These are phyloP conservation scores for Synchytrium microbalum DNA, from an alignment of 371 early-diverging fungal genomes.

Conservation along the genomic window DNA sequence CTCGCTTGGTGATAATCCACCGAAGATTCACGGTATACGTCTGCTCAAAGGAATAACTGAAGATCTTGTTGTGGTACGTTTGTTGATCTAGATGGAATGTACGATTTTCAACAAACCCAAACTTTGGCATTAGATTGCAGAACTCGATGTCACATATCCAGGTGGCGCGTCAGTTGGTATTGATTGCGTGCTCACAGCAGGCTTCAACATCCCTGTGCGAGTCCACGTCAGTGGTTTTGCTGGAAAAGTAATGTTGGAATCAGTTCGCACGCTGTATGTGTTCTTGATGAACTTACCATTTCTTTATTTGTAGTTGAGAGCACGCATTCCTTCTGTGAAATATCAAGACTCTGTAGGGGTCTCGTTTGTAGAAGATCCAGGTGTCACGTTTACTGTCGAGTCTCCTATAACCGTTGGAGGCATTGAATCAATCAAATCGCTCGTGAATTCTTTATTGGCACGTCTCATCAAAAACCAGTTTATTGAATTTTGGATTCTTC, in stretches of 20 bases:
- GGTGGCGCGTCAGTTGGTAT: constrained; percentile 41
- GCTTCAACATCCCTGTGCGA: constrained; percentile 33
- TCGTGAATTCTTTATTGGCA: constrained; percentile 34
- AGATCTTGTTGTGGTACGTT: constrained; percentile 36
- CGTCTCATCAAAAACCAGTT: constrained; percentile 36
- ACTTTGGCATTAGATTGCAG: constrained; percentile 19
- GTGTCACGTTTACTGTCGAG: constrained; percentile 36
- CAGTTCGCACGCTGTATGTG: no score
- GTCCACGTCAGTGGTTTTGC: constrained; percentile 25
- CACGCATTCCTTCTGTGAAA: constrained; percentile 30
- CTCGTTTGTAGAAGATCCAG: constrained; percentile 45
- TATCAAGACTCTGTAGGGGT: constrained; percentile 39
- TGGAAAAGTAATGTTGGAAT: constrained; percentile 21
- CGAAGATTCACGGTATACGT: constrained; percentile 30
- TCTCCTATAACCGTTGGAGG: constrained; percentile 35
- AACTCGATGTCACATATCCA: constrained; percentile 32
- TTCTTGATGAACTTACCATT: not conserved
- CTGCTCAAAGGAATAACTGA: constrained; percentile 39
- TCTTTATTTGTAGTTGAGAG: constrained; percentile 21
- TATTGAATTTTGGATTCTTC: constrained; percentile 44
- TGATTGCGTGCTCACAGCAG: constrained; percentile 30
- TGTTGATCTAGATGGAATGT: not conserved
- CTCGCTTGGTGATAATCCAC: constrained; percentile 37
- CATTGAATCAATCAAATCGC: constrained; percentile 30
- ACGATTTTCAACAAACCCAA: not conserved